Percentiles rank a stretch among this genome's conserved stretches.
Evolutionary conservation across 345 rosid genomes (phyloP).

Genomic region (Luvunga scandens): DNA sequence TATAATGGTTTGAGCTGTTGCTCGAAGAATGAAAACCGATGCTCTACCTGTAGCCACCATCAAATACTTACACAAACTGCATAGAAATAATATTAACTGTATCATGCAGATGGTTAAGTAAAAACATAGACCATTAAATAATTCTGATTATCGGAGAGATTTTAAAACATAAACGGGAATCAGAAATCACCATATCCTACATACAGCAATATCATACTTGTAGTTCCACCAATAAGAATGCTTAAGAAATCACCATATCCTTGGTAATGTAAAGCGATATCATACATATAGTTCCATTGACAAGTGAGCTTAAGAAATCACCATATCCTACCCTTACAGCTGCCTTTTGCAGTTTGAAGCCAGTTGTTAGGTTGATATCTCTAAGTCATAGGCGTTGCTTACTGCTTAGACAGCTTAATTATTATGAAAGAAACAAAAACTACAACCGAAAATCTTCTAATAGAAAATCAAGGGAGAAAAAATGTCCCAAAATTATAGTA

Average conservation of each 20-base stretch:
- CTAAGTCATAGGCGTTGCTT: neutral
- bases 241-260: neutral
- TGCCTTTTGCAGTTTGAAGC: neutral
- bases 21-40: slow-evolving; percentile 46
- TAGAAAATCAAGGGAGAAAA: neutral
- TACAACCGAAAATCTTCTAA: neutral
- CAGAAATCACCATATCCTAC: neutral
- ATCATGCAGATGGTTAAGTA: slow-evolving; percentile 7
- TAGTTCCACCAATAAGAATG: neutral
- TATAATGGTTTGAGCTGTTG: slow-evolving; percentile 32
- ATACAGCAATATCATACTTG: neutral
- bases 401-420: neutral
- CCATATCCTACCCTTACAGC: neutral
- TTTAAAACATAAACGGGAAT: neutral
- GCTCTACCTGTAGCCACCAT: slow-evolving; percentile 78
- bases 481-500: neutral
- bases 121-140: neutral
- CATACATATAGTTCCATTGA: neutral
- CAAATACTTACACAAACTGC: slow-evolving; percentile 77
- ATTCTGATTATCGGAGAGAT: neutral
- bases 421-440: neutral
- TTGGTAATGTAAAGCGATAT: neutral
- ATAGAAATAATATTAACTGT: slow-evolving; percentile 6
- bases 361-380: neutral
- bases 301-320: neutral